Conservation (phyloP, 257 asterid genomes). For the Dorcoceras hygrometricum region DNA sequence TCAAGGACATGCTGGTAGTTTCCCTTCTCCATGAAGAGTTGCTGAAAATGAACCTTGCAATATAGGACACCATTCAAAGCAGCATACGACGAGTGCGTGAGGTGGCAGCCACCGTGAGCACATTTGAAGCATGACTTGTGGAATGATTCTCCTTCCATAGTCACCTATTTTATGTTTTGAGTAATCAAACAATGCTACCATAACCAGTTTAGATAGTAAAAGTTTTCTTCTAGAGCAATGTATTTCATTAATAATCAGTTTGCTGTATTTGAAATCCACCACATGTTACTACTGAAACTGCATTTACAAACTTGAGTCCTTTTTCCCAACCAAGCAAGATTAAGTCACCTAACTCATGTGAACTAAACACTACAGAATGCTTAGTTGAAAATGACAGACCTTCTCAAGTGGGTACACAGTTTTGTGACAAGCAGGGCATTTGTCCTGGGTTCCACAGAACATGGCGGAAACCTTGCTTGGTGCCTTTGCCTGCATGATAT, state of each 20-base stretch:
- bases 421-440: conserved; percentile 70
- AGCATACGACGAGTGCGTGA: conserved; percentile 60
- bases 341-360: no score
- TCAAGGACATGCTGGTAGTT: conserved; percentile 58
- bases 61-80: conserved; percentile 55
- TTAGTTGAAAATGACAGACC: conserved; percentile 28
- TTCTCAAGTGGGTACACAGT: conserved; percentile 83
- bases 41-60: conserved; percentile 66
- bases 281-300: no score
- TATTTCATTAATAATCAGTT: no score
- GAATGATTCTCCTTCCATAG: conserved; percentile 63
- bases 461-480: conserved; percentile 73
- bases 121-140: conserved; percentile 65
- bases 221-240: no score
- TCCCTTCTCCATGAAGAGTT: conserved; percentile 67
- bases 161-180: no score
- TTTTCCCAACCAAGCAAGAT: no score
- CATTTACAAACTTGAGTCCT: no score
- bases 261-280: no score
- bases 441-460: conserved; percentile 77
- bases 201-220: no score
- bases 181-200: no score
- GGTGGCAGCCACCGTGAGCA: conserved; percentile 62
- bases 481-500: conserved; percentile 38
- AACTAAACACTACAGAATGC: no score